Conservation (phyloP, 2,329 filamentous ascomycete genomes). For the Fusarium sp. region DNA sequence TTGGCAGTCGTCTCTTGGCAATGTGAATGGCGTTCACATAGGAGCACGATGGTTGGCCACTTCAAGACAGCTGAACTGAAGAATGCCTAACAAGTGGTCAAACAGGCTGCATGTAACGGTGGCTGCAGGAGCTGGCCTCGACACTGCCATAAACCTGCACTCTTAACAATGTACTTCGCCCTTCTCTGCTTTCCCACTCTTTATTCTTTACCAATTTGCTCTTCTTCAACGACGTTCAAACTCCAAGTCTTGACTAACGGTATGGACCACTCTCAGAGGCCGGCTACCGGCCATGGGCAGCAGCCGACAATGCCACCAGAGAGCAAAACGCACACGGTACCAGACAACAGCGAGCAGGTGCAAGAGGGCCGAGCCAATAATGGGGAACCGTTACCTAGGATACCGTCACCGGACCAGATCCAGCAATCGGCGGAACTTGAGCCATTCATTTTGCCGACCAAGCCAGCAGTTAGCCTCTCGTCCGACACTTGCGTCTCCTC, state of each 20-base stretch:
- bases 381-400: neutral
- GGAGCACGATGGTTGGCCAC: neutral
- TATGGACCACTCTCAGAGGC: neutral
- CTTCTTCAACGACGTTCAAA: neutral
- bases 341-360: too few species aligned
- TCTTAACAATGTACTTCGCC: neutral
- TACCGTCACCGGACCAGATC: neutral
- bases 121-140: neutral
- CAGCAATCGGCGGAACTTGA: neutral
- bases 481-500: neutral
- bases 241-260: neutral
- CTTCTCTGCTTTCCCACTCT: neutral
- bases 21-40: neutral
- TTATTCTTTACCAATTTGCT: neutral
- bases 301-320: neutral
- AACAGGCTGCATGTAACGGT: neutral
- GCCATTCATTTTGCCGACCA: neutral
- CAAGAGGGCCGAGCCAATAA: neutral
- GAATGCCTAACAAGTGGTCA: neutral
- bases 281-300: neutral
- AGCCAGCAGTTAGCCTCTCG: neutral
- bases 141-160: neutral
- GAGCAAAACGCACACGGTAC: neutral
- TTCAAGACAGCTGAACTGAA: neutral
- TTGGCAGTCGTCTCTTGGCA: neutral